These are phyloP conservation scores for Mariannaea elegans DNA, from an alignment of 2,329 filamentous ascomycete species.

Conservation along the genomic window DNA sequence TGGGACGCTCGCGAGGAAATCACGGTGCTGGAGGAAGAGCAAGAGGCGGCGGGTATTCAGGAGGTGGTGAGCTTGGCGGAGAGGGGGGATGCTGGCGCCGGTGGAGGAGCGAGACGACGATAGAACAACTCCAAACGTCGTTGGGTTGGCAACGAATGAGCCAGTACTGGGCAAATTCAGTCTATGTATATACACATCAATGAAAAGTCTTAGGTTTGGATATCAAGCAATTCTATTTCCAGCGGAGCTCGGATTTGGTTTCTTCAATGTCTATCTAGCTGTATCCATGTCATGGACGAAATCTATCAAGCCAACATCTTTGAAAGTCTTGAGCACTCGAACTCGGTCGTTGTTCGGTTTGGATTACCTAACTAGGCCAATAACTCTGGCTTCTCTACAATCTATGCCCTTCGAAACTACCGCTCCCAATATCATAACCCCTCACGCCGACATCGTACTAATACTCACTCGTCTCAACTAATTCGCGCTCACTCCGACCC, in stretches of 20 bases:
- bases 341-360: too few relatives aligned
- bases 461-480: too few relatives aligned
- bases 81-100: constrained; percentile 63
- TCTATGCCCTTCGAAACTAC: not conserved
- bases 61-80: constrained; percentile 92
- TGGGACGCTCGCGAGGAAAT: constrained; percentile 98
- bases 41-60: constrained; percentile 93
- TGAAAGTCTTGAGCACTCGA: too few relatives aligned
- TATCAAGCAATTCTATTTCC: not conserved
- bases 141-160: too few relatives aligned
- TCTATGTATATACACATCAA: not conserved
- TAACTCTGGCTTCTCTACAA: not conserved
- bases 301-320: too few relatives aligned
- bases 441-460: too few relatives aligned
- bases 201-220: not conserved
- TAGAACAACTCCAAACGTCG: constrained; percentile 16
- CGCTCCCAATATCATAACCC: too few relatives aligned
- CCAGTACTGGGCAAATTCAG: not conserved
- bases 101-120: constrained; percentile 45
- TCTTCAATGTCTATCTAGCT: not conserved
- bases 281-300: not conserved
- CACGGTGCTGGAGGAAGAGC: constrained; percentile 89
- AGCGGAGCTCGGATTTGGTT: too few relatives aligned
- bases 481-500: not conserved
- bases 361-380: too few relatives aligned